Base-by-base conservation (phyloP, 164 flowering plant genomes). In the Magnolia kwangsiensis region DNA sequence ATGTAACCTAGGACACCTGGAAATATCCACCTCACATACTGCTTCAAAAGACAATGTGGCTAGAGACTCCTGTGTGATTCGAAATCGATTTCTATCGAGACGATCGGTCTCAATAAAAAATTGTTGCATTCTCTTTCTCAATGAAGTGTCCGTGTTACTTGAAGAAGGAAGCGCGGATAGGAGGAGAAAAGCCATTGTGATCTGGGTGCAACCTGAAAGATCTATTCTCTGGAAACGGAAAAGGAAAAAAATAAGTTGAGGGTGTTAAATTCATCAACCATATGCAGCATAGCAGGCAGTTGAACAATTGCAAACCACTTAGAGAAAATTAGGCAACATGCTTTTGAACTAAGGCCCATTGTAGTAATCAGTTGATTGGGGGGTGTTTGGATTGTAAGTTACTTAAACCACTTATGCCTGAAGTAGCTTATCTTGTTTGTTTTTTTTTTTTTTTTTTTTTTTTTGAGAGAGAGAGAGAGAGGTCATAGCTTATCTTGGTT, bases 121-220 rank as follows among this genome's bases (percentile, higher is more conserved):
- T 50, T 73, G 75, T 27, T 79, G 69, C 31, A 80, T 66, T 67
- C 66, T 77, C 81, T 86, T 83, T 59, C 78, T 78, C 71, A 75
- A 74, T 27, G 69, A 10, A 50, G 76, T 69, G 72, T 85, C 87
- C 74, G 37, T 74, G 58, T 63, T 63, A 72, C 76, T 58, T 31
- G 85, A 79, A 75, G 70, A 79, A 80, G 89, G 89, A 86, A 90
- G 86, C 72, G 88, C n/a, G 49, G 91, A 88, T 50, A 86, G 76
- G 50, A 91, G 81, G 69, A 93, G 79, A 59, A 84, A 66, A 21
- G 75, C 83, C 49, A 82, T 16, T 14, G 86, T 86, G 68, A 90
- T 83, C 77, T 93, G 96, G 9, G 91, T 90, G 79, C 93, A 93
- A 61, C 90, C 85, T 64, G 98, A 88, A 78, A 90, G 86, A 82